Percentiles rank a stretch among this genome's conserved stretches.
Evolutionary conservation across 2,329 filamentous ascomycete genomes (phyloP).

Genomic region (Beauveria pseudobassiana): DNA sequence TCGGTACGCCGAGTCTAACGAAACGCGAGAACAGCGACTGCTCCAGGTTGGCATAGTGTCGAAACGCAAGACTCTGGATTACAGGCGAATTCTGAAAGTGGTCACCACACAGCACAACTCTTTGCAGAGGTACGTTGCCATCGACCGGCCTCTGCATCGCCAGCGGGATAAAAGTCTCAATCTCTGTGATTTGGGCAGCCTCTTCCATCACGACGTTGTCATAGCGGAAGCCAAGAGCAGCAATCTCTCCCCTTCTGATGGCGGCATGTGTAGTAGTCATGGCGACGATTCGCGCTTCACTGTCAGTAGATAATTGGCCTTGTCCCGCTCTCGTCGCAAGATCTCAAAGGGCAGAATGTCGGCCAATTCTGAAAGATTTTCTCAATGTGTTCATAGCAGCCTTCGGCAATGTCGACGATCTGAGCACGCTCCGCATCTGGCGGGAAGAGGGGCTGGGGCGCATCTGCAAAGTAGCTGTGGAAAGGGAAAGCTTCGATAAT

Average conservation of each 20-base stretch:
- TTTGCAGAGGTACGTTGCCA: conserved; percentile 68
- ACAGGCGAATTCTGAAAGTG: conserved; percentile 96
- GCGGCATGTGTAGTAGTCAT: conserved; percentile 99
- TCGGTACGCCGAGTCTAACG: conserved; percentile 85
- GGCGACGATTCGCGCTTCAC: conserved; percentile 93
- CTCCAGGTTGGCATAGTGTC: conserved; percentile 91
- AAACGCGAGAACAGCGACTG: conserved; percentile 91
- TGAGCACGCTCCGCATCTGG: conserved; percentile 54
- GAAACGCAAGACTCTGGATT: conserved; percentile 88
- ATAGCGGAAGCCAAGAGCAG: conserved; percentile 87
- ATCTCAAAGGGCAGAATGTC: conserved; percentile 96
- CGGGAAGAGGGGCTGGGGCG: conserved; percentile 79
- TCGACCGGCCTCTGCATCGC: conserved; percentile 78
- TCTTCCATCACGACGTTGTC: conserved; percentile 99
- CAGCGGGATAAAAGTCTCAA: conserved; percentile 92
- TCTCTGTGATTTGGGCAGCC: conserved; percentile 94
- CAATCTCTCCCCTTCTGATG: conserved; percentile 87
- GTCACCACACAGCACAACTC: conserved; percentile 88
- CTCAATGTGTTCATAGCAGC: conserved; percentile 81
- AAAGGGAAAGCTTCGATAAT: conserved; percentile 78
- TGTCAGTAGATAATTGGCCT: conserved; percentile 94
- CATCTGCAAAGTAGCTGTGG: conserved; percentile 76
- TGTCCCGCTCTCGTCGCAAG: conserved; percentile 78
- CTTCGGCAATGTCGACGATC: conserved; percentile 68
- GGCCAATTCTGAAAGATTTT: conserved; percentile 89